A percentile compares a stretch with the other conserved stretches of the same genome.
phyloP scores from a whole-genome alignment of 164 flowering plant genomes.

The Magnolia sinica region DNA sequence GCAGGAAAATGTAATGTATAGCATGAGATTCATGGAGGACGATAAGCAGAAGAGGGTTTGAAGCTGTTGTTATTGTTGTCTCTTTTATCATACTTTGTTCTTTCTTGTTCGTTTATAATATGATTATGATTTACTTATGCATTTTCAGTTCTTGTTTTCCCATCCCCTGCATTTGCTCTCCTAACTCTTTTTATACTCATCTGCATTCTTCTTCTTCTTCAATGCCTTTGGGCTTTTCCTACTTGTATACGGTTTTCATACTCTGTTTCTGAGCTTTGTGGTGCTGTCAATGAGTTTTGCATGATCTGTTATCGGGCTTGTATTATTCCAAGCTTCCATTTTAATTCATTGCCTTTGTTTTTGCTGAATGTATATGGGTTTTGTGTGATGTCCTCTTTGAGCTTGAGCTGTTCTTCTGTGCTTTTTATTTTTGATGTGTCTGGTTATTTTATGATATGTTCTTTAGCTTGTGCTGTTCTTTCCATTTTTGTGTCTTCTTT shows the following conservation, averaged over 20 bases:
- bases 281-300: not conserved
- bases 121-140: not conserved
- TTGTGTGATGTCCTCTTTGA: too few species aligned
- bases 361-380: too few species aligned
- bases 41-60: not conserved
- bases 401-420: not conserved
- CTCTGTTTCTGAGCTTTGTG: not conserved
- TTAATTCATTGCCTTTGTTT: too few species aligned
- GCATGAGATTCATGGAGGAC: slow-evolving; percentile 32
- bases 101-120: slow-evolving; percentile 8
- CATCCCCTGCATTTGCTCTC: not conserved
- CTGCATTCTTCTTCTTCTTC: not conserved
- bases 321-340: too few species aligned
- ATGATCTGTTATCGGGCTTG: not conserved
- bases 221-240: not conserved
- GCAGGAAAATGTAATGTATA: slow-evolving; percentile 65
- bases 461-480: not conserved
- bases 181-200: not conserved
- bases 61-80: slow-evolving; percentile 1
- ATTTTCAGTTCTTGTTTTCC: slow-evolving; percentile 1
- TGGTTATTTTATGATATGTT: too few species aligned
- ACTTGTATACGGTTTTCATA: not conserved
- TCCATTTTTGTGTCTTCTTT: too few species aligned
- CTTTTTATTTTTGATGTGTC: too few species aligned
- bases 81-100: slow-evolving; percentile 12